These are phyloP conservation scores for Imleria badia DNA, from an alignment of 768 basidiomycete genomes.

Conservation along the genomic window DNA sequence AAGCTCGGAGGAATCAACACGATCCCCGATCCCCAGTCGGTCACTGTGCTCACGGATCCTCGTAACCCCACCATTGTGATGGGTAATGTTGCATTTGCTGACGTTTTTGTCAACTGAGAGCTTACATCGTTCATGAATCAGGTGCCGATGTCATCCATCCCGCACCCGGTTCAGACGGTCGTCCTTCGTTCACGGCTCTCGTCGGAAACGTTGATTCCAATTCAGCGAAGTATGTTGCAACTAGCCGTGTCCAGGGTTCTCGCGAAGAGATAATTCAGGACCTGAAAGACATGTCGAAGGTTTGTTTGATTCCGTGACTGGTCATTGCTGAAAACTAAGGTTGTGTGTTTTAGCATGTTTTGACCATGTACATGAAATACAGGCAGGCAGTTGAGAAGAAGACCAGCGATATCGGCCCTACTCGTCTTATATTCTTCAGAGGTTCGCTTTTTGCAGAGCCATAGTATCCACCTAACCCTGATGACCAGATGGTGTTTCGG, in stretches of 20 bases:
- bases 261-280: slow-evolving; percentile 78
- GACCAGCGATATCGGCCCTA: slow-evolving; percentile 45
- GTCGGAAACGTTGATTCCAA: slow-evolving; percentile 80
- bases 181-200: slow-evolving; percentile 78
- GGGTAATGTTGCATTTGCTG: slow-evolving; percentile 42
- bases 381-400: slow-evolving; percentile 54
- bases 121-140: slow-evolving; percentile 25
- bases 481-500: slow-evolving; percentile 50
- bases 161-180: slow-evolving; percentile 72
- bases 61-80: slow-evolving; percentile 77
- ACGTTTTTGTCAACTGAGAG: neutral
- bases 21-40: slow-evolving; percentile 67
- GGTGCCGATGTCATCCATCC: slow-evolving; percentile 86
- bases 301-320: slow-evolving; percentile 17
- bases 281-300: slow-evolving; percentile 63
- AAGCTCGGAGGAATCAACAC: slow-evolving; percentile 84
- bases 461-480: slow-evolving; percentile 3
- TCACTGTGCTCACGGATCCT: slow-evolving; percentile 64
- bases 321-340: slow-evolving; percentile 11
- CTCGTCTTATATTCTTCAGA: slow-evolving; percentile 74
- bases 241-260: slow-evolving; percentile 63
- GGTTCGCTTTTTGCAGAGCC: slow-evolving; percentile 39
- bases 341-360: slow-evolving; percentile 41
- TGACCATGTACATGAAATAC: slow-evolving; percentile 59
- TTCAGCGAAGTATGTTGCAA: slow-evolving; percentile 67